These are phyloP conservation scores for Peziza echinospora DNA, from an alignment of 495 filamentous ascomycete species.

Conservation along the genomic window DNA sequence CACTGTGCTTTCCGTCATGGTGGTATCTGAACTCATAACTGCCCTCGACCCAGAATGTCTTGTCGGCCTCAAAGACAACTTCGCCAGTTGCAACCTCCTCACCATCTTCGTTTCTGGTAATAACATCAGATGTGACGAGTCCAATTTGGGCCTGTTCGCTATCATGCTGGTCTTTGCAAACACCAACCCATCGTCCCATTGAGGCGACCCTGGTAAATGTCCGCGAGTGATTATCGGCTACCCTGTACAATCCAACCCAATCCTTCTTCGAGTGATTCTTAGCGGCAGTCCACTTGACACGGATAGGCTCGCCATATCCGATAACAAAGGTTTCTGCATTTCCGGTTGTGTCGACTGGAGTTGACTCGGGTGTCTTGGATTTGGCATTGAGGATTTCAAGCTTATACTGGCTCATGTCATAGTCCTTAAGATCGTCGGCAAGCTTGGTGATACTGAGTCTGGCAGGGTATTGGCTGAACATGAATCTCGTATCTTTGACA, in stretches of 20 bases:
- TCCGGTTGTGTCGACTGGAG: conserved; percentile 21
- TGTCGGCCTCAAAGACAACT: conserved; percentile 75
- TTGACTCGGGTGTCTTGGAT: neutral
- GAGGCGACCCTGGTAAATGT: conserved; percentile 66
- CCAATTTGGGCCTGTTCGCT: conserved; percentile 55
- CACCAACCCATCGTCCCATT: conserved; percentile 76
- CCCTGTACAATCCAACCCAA: conserved; percentile 88
- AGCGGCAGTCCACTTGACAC: conserved; percentile 79
- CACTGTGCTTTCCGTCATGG: conserved; percentile 79
- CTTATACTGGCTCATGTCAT: conserved; percentile 61
- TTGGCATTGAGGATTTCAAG: conserved; percentile 32
- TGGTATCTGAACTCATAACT: conserved; percentile 95
- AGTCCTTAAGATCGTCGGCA: conserved; percentile 61
- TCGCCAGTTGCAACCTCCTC: conserved; percentile 44
- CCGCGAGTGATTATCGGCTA: conserved; percentile 74
- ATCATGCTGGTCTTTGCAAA: conserved; percentile 54
- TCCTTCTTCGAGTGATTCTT: conserved; percentile 79
- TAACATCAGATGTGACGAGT: conserved; percentile 46
- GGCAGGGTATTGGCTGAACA: conserved; percentile 81
- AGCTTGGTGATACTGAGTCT: conserved; percentile 67
- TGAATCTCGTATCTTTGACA: conserved; percentile 62
- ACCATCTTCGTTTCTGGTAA: conserved; percentile 26
- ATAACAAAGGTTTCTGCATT: conserved; percentile 43
- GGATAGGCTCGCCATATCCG: conserved; percentile 79
- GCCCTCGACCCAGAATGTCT: conserved; percentile 89